phyloP scores from a whole-genome alignment of 345 rosid genomes.

The Mercurialis annua region DNA sequence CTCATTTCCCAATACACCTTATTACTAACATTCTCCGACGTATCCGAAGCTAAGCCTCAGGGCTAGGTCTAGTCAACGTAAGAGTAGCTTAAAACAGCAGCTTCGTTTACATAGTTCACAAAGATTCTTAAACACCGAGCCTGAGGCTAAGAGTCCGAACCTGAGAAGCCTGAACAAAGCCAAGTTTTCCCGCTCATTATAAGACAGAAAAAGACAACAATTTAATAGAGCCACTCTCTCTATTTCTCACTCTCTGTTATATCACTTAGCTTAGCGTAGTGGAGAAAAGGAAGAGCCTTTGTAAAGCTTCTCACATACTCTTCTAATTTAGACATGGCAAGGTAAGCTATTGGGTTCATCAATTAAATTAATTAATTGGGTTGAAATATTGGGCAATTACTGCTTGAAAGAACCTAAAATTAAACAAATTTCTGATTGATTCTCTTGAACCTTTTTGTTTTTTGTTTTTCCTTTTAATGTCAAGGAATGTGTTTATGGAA shows the following conservation, averaged over 20 bases:
- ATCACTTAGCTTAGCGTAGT: conserved; percentile 38
- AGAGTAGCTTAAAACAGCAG: too few relatives aligned
- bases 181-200: conserved; percentile 40
- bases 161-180: too few relatives aligned
- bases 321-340: conserved; percentile 16
- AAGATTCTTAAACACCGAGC: too few relatives aligned
- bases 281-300: conserved; percentile 20
- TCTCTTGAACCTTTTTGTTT: not conserved
- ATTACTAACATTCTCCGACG: too few relatives aligned
- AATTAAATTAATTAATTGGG: not conserved
- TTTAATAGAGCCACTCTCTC: not conserved
- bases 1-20: too few relatives aligned
- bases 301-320: not conserved
- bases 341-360: conserved; percentile 14
- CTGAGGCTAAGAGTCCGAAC: too few relatives aligned
- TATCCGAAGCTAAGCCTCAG: too few relatives aligned
- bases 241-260: conserved; percentile 20
- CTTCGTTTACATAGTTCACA: too few relatives aligned
- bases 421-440: not conserved
- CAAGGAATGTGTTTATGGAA: not conserved
- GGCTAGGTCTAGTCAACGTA: too few relatives aligned
- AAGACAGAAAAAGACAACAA: not conserved
- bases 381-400: not conserved
- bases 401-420: not conserved
- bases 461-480: not conserved